Evolutionary conservation across 805 yeast genomes (phyloP), one percentile per base, ranked within the genome.

Genomic region (Clavispora vitiphila): DNA sequence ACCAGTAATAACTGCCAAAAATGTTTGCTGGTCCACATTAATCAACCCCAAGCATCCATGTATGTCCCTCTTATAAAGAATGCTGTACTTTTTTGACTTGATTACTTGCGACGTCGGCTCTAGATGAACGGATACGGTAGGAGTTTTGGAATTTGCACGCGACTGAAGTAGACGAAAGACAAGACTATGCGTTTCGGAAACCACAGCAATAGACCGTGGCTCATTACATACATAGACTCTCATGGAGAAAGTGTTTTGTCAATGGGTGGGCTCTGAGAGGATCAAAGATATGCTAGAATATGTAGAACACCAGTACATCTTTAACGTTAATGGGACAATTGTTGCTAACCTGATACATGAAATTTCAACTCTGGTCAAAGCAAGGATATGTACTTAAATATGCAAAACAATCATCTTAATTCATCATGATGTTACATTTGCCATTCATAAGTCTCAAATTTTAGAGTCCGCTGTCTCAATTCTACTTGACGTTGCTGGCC

Each of bases 31-130:
- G 11, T 77, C 81, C 30, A 89, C 72, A 39, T 79, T 77, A 29
- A 91, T 83, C 35, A 93, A 64, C 0, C 99, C 99, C 14, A 93
- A 61, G 56, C 90, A 84, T 1, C 95, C 95, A 47, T 55, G 64
- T 18, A 77, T 65, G 5, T 74, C 75, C 16, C 67, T 55, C 15
- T 58, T 57, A 11, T 72, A 47, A 24, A 76, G 57, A 6, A 61
- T 47, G 29, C 57, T 60, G 54, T 58, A 77, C 5, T 70, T 71
- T 29, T 60, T 55, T 29, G 62, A 58, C 34, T 61, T 55, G 37
- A 71, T 68, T 37, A 76, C 52, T 23, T 59, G 57, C 18, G 54
- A 52, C 35, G 65, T 62, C 14, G 69, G 60, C 25, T 66, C 58
- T 36, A 78, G 56, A 49, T 78, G 81, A 35, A 77, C 79, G 22